A percentile compares a stretch with the other conserved stretches of the same genome.
These are phyloP conservation scores for Trichoderma polysporum DNA, from an alignment of 2,329 filamentous ascomycete genomes.

Conservation along the genomic window DNA sequence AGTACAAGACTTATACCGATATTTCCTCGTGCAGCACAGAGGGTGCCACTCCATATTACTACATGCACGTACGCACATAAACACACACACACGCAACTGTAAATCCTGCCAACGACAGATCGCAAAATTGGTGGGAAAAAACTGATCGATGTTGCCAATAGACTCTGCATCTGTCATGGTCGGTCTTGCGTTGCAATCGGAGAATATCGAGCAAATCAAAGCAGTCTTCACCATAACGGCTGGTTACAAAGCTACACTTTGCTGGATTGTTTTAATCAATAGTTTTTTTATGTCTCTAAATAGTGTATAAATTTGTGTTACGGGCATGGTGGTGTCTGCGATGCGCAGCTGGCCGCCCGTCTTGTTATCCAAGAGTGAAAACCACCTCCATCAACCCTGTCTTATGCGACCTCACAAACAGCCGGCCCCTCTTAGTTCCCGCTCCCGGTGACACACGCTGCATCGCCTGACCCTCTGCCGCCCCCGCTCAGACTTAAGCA, in stretches of 20 bases:
- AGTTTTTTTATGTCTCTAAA: constrained; percentile 13
- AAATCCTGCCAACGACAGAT: neutral
- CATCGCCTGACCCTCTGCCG: constrained; percentile 17
- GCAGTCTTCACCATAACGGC: neutral
- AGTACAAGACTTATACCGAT: neutral
- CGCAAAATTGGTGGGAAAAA: neutral
- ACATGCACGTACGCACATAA: neutral
- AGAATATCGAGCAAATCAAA: constrained; percentile 3
- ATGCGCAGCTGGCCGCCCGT: constrained; percentile 1
- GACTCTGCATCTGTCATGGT: constrained; percentile 3
- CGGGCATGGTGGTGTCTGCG: constrained; percentile 2
- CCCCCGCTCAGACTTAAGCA: constrained; percentile 17
- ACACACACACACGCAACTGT: neutral
- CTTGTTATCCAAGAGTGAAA: constrained; percentile 11
- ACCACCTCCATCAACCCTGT: constrained; percentile 10
- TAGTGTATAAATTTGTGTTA: constrained; percentile 14
- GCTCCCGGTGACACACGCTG: constrained; percentile 7
- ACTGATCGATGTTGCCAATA: neutral
- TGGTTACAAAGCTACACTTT: neutral
- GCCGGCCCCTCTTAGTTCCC: constrained; percentile 13
- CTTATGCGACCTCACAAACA: constrained; percentile 5
- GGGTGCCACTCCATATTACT: neutral
- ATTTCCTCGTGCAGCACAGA: neutral
- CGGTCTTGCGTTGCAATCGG: constrained; percentile 10
- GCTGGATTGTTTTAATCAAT: neutral